Percentiles rank a stretch among this genome's conserved stretches.
Evolutionary conservation across 176 grass and related monocot species (phyloP).

Genomic region (Canna indica): DNA sequence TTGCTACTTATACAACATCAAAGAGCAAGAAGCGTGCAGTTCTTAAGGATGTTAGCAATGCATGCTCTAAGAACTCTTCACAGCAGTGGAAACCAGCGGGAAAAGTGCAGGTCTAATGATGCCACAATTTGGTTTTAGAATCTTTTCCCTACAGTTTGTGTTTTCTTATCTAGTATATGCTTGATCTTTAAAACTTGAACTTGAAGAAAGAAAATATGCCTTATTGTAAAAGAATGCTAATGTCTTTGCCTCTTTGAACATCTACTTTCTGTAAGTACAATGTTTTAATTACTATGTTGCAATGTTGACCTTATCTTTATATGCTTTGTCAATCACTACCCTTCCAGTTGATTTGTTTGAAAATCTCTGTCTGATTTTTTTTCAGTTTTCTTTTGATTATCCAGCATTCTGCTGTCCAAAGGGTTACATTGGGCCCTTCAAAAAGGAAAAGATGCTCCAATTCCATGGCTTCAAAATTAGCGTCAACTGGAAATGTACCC

Average conservation of each 20-base stretch:
- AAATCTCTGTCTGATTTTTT: too few species aligned
- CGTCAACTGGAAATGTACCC: conserved; percentile 17
- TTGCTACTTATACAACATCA: conserved; percentile 18
- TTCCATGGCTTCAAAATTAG: conserved; percentile 24
- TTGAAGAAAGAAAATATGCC: too few species aligned
- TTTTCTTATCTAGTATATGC: too few species aligned
- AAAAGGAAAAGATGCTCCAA: conserved; percentile 31
- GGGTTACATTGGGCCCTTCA: neutral
- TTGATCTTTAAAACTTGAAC: too few species aligned
- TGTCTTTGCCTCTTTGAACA: too few species aligned
- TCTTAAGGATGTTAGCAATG: conserved; percentile 51
- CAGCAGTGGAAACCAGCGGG: conserved; percentile 9
- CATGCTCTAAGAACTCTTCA: conserved; percentile 19
- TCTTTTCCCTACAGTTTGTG: neutral
- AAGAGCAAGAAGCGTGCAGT: conserved; percentile 35
- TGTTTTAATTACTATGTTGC: too few species aligned
- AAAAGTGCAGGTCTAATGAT: conserved; percentile 43
- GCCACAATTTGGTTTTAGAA: too few species aligned
- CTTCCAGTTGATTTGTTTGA: too few species aligned
- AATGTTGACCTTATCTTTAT: too few species aligned
- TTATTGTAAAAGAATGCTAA: too few species aligned
- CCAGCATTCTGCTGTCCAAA: conserved; percentile 25
- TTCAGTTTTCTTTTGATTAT: conserved; percentile 1
- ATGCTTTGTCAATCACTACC: too few species aligned
- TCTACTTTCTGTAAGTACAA: too few species aligned